These are phyloP conservation scores for Stylosanthes scabra DNA, from an alignment of 331 rosid species.

Conservation along the genomic window DNA sequence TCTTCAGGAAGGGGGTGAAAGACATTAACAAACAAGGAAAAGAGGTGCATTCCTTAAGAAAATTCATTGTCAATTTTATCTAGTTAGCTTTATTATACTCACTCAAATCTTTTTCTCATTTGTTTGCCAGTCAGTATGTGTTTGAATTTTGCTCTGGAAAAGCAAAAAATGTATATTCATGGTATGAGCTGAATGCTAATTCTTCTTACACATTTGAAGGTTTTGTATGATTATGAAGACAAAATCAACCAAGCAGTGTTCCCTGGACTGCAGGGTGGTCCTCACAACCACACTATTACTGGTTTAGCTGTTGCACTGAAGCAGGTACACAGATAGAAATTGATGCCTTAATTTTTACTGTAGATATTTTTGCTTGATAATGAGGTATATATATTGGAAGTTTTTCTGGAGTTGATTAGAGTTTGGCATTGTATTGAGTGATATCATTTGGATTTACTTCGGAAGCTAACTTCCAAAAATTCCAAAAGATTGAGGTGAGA, in stretches of 20 bases:
- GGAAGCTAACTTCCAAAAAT: background rate
- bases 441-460: conserved; percentile 19
- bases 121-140: conserved; percentile 7
- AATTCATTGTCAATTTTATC: background rate
- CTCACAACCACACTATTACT: conserved; percentile 95
- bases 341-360: conserved; percentile 16
- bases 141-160: background rate
- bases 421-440: conserved; percentile 4
- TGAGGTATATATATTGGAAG: conserved; percentile 23
- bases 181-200: conserved; percentile 7
- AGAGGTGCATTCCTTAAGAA: conserved; percentile 54
- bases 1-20: conserved; percentile 91
- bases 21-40: conserved; percentile 86
- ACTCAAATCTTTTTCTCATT: conserved; percentile 17
- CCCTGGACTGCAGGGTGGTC: conserved; percentile 98
- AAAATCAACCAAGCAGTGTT: conserved; percentile 95
- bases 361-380: conserved; percentile 9
- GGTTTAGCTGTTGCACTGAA: conserved; percentile 98
- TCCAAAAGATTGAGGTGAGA: background rate
- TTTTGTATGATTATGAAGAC: conserved; percentile 86
- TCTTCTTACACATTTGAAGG: conserved; percentile 55
- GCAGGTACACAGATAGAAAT: conserved; percentile 61
- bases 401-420: conserved; percentile 15
- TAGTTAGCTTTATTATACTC: background rate
- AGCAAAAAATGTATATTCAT: conserved; percentile 1